A percentile compares a stretch with the other conserved stretches of the same genome.
These are phyloP conservation scores for Ascoidea rubescens DNA, from an alignment of 805 yeast species.

Conservation along the genomic window DNA sequence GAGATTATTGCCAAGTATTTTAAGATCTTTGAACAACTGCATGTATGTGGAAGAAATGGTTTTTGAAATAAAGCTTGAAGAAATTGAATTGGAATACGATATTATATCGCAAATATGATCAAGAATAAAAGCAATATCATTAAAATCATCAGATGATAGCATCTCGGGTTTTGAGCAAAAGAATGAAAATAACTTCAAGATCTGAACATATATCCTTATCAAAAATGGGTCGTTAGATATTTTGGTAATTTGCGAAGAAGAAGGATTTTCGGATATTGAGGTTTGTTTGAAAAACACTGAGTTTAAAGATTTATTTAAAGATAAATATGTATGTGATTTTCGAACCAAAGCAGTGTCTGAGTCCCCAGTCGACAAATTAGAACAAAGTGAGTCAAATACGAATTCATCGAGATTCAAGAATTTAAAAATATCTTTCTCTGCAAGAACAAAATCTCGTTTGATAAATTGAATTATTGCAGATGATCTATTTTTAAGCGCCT, in stretches of 20 bases:
- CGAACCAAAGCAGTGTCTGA: neutral
- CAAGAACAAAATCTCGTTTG: neutral
- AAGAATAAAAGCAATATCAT: neutral
- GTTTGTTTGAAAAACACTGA: neutral
- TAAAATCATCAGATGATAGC: neutral
- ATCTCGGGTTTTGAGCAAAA: constrained; percentile 1
- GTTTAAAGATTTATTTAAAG: no score
- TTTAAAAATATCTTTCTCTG: neutral
- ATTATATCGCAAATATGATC: neutral
- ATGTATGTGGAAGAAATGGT: no score
- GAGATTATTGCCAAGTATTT: no score
- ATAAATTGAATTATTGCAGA: constrained; percentile 1
- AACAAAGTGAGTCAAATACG: neutral
- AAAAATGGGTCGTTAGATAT: constrained; percentile 6
- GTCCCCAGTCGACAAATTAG: neutral
- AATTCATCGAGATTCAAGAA: neutral
- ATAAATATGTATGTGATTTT: neutral
- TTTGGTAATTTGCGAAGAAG: neutral
- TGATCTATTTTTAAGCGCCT: neutral
- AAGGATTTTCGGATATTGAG: neutral
- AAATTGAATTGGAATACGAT: neutral
- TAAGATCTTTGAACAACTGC: no score
- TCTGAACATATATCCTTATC: constrained; percentile 5
- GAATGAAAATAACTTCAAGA: constrained; percentile 4
- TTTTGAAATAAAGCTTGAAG: neutral